Conservation (phyloP, 148 eudicot genomes). For the Fagopyrum homotropicum region DNA sequence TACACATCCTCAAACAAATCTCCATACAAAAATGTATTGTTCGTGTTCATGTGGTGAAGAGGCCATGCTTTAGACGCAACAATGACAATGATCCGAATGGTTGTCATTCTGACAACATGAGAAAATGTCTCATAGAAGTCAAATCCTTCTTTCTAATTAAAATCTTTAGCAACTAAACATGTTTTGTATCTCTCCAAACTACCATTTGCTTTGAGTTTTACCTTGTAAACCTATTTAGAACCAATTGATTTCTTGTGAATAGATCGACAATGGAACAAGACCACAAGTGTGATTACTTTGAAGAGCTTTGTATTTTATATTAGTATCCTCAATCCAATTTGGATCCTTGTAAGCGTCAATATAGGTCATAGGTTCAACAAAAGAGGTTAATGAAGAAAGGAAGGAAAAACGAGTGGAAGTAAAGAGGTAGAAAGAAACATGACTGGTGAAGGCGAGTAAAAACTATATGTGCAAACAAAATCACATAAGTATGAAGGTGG, state of each 20-base stretch:
- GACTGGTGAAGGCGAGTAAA: too few species aligned
- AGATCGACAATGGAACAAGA: neutral
- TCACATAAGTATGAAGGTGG: too few species aligned
- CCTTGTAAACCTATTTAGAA: slow-evolving; percentile 1
- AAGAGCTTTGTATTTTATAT: neutral
- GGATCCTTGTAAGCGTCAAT: neutral
- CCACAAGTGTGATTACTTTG: neutral
- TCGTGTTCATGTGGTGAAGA: neutral
- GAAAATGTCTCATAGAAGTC: neutral
- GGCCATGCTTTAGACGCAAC: slow-evolving; percentile 4
- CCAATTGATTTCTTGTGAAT: neutral
- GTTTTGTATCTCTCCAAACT: slow-evolving; percentile 2
- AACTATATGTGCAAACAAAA: too few species aligned
- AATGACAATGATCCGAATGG: neutral
- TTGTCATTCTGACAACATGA: neutral
- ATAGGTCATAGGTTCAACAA: neutral
- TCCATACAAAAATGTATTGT: neutral
- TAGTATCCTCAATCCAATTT: neutral
- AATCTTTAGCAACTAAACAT: neutral
- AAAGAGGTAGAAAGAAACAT: neutral
- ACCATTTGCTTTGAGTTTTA: slow-evolving; percentile 7
- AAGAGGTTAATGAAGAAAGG: neutral
- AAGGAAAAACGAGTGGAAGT: neutral
- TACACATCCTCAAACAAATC: neutral
- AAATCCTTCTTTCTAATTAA: slow-evolving; percentile 8